Evolutionary conservation across 2,329 filamentous ascomycete genomes (phyloP).

Genomic region (Blastomyces silverae): DNA sequence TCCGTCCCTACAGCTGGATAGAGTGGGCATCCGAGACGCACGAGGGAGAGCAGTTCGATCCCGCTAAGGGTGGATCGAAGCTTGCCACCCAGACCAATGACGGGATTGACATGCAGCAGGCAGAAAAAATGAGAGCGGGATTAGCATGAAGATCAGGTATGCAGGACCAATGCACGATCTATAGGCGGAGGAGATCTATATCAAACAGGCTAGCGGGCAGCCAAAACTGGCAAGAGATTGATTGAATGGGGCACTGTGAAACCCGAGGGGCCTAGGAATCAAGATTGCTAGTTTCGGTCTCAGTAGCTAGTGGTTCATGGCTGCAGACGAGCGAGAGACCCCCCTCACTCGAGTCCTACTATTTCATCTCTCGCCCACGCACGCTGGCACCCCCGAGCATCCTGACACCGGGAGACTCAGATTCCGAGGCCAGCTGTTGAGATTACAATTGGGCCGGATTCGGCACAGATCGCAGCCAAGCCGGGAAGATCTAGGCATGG

Average conservation of each 20-base stretch:
- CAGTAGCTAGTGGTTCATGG: not conserved
- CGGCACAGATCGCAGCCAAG: not conserved
- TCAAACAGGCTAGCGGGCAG: conserved; percentile 3
- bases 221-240: not conserved
- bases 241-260: conserved; percentile 7
- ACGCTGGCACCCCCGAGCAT: not conserved
- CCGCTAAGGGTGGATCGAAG: not conserved
- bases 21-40: not conserved
- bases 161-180: not conserved
- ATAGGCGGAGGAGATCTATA: not conserved
- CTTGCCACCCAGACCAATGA: not conserved
- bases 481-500: not conserved
- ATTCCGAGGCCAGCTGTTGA: not conserved
- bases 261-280: not conserved
- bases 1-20: not conserved
- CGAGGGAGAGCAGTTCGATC: not conserved
- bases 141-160: not conserved
- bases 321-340: not conserved
- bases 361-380: not conserved
- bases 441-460: conserved; percentile 10
- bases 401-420: conserved; percentile 3
- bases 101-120: conserved; percentile 5
- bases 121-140: not conserved
- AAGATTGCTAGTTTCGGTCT: conserved; percentile 3
- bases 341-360: not conserved